Conservation (phyloP, 306 rosid species). For the Cucurbita ficifolia region DNA sequence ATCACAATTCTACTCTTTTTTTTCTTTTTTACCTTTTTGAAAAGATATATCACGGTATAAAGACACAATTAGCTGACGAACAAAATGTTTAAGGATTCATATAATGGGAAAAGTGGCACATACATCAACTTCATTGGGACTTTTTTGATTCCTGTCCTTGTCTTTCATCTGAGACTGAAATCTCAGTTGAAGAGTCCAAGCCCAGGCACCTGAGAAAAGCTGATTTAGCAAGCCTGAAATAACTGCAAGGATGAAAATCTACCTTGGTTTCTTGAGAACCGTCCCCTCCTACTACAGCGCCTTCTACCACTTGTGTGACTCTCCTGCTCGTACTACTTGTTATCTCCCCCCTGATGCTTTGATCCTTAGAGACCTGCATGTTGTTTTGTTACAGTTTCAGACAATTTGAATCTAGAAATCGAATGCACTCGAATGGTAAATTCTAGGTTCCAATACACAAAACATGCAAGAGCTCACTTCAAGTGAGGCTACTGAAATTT, state of each 20-base stretch:
- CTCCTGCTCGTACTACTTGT: constrained; percentile 29
- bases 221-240: constrained; percentile 43
- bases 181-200: constrained; percentile 35
- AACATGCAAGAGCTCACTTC: not conserved
- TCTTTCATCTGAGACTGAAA: constrained; percentile 23
- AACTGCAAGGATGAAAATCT: constrained; percentile 46
- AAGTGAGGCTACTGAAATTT: not conserved
- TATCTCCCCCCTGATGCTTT: constrained; percentile 32
- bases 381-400: not conserved
- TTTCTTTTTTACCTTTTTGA: no score
- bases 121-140: constrained; percentile 22
- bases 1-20: not conserved
- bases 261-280: constrained; percentile 13
- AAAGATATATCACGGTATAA: not conserved
- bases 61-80: not conserved
- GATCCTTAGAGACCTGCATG: constrained; percentile 26
- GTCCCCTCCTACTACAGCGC: constrained; percentile 19
- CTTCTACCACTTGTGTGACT: constrained; percentile 24
- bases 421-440: not conserved
- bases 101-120: not conserved
- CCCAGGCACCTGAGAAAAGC: constrained; percentile 86
- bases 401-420: not conserved
- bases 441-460: not conserved
- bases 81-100: not conserved
- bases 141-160: constrained; percentile 17